Evolutionary conservation across 208 protist genomes (phyloP).

Genomic region (Leishmania amazonensis): DNA sequence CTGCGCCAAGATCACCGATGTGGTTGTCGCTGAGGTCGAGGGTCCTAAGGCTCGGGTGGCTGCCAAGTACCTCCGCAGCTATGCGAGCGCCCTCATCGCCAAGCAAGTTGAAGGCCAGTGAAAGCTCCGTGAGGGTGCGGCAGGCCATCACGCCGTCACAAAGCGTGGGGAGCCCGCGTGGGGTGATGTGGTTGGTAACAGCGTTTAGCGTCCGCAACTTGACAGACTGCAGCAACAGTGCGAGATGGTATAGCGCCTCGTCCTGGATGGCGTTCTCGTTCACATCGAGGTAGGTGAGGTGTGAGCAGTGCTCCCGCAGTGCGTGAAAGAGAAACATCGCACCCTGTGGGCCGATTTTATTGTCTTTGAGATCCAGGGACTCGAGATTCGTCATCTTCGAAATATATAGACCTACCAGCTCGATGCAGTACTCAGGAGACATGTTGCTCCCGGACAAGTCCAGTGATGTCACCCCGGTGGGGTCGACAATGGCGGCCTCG

Average conservation of each 20-base stretch:
- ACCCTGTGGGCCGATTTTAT: slow-evolving; percentile 72
- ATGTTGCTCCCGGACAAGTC: slow-evolving; percentile 87
- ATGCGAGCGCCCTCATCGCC: slow-evolving; percentile 62
- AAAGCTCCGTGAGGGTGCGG: slow-evolving; percentile 55
- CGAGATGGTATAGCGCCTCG: slow-evolving; percentile 61
- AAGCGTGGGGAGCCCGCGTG: slow-evolving; percentile 68
- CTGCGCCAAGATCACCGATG: slow-evolving; percentile 73
- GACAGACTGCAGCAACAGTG: slow-evolving; percentile 51
- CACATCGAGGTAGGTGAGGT: slow-evolving; percentile 75
- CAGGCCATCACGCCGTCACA: slow-evolving; percentile 71
- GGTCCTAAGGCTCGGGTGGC: slow-evolving; percentile 51
- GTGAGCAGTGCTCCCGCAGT: slow-evolving; percentile 57
- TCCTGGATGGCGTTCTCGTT: slow-evolving; percentile 88
- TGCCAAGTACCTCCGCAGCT: slow-evolving; percentile 51
- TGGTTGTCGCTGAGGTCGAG: slow-evolving; percentile 87
- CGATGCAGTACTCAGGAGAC: slow-evolving; percentile 43
- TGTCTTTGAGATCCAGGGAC: slow-evolving; percentile 84
- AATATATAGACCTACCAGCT: slow-evolving; percentile 58
- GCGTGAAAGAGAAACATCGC: slow-evolving; percentile 63
- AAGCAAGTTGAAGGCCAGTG: slow-evolving; percentile 80
- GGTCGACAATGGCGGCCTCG: slow-evolving; percentile 40
- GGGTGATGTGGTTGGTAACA: slow-evolving; percentile 82
- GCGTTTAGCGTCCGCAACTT: slow-evolving; percentile 66
- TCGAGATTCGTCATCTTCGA: slow-evolving; percentile 60
- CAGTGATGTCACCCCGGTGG: slow-evolving; percentile 47